phyloP scores from a whole-genome alignment of 2,329 filamentous ascomycete genomes.

The Aspergillus sojae region DNA sequence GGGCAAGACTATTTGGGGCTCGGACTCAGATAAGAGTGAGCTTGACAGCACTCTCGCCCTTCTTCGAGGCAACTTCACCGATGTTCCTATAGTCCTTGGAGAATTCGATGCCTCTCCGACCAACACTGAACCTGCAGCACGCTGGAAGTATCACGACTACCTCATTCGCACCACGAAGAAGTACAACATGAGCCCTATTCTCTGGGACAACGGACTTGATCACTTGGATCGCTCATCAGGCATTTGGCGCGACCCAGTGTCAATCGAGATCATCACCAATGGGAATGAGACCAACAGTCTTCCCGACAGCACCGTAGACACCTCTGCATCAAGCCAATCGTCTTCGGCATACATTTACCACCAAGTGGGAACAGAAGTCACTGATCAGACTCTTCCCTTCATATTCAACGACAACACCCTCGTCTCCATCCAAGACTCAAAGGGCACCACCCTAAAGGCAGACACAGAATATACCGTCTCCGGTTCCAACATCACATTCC shows the following conservation, averaged over 20 bases:
- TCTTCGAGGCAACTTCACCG: constrained; percentile 58
- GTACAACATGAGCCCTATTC: constrained; percentile 54
- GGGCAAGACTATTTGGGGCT: constrained; percentile 65
- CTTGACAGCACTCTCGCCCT: constrained; percentile 54
- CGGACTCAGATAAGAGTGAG: constrained; percentile 54
- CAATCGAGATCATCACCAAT: constrained; percentile 52
- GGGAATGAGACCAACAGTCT: constrained; percentile 55
- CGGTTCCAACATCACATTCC: constrained; percentile 51
- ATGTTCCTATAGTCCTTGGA: constrained; percentile 59
- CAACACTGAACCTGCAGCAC: constrained; percentile 57
- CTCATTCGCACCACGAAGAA: constrained; percentile 53
- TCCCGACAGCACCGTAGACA: constrained; percentile 56
- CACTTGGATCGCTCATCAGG: constrained; percentile 55
- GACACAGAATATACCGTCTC: constrained; percentile 54
- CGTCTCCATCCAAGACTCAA: constrained; percentile 41
- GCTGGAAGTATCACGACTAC: constrained; percentile 62
- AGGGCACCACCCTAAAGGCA: constrained; percentile 37
- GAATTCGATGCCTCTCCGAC: constrained; percentile 58
- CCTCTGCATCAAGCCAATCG: constrained; percentile 46
- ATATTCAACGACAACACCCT: constrained; percentile 59
- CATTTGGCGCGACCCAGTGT: constrained; percentile 55
- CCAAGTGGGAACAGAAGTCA: constrained; percentile 48
- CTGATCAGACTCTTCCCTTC: constrained; percentile 51
- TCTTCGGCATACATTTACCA: constrained; percentile 61
- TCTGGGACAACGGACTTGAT: constrained; percentile 65